Evolutionary conservation across 129 eudicot species (phyloP).

Genomic region (Centrapalus pauciflorus): DNA sequence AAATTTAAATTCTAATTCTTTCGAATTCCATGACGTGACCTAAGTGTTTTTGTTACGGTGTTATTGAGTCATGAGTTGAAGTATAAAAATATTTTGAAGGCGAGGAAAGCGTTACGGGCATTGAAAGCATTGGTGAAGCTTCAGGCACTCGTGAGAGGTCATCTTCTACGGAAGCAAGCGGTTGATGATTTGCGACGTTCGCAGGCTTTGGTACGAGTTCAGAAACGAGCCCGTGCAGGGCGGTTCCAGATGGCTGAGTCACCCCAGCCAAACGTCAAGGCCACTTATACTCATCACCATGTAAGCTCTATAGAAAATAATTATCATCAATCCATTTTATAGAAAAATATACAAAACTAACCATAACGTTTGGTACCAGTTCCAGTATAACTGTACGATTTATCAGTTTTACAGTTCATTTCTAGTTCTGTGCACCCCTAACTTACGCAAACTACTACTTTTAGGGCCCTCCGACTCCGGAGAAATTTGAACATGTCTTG

Average conservation of each 20-base stretch:
- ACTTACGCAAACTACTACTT: not conserved
- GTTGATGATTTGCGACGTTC: conserved; percentile 42
- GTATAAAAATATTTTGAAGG: conserved; percentile 27
- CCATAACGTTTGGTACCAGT: no score
- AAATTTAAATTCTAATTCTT: no score
- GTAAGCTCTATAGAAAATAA: conserved; percentile 37
- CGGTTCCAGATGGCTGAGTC: conserved; percentile 42
- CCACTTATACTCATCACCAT: conserved; percentile 28
- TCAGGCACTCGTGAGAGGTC: conserved; percentile 86
- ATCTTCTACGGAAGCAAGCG: conserved; percentile 56
- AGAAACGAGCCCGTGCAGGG: conserved; percentile 46
- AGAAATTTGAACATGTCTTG: conserved; percentile 56
- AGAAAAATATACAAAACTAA: no score
- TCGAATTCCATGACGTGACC: no score
- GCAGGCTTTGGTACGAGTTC: conserved; percentile 58
- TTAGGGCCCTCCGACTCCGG: conserved; percentile 88
- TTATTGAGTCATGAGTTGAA: not conserved
- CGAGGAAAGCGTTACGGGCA: conserved; percentile 88
- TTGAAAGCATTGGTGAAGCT: conserved; percentile 81
- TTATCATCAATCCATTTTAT: no score
- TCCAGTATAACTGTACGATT: no score
- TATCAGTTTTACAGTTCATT: no score
- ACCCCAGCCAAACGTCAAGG: conserved; percentile 46
- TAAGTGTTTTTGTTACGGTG: not conserved
- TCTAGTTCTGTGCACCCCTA: no score